Base-by-base conservation (phyloP, 106 monocot species). In the Allium sativum region DNA sequence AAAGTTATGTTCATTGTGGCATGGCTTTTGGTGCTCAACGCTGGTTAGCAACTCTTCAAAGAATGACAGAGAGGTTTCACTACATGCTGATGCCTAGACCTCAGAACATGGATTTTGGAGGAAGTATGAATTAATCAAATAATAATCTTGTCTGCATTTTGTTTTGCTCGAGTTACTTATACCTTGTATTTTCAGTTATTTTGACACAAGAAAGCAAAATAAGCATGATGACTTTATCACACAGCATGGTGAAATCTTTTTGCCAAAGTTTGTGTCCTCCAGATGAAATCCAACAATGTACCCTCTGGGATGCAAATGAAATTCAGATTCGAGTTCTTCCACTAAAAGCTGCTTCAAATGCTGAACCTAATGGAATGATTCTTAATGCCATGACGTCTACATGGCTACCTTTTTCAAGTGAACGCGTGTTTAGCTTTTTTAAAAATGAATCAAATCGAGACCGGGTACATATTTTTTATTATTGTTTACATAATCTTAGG, bases 321-420 rank as follows among this genome's bases (percentile, higher is more conserved):
- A 68, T 76, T 18, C 78, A 75, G 0, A 74, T 93, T 31, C 69
- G 78, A n/a, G 64, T 85, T 44, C 77, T 76, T 9, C 70, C 74
- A 12, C 75, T 78, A 53, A 77, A 58, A 50, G 76, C 63, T 60
- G 22, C 65, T 5, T 67, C 73, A 46, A 72, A 79, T 0, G 76
- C 73, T 5, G 79, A 71, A 45, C 80, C 79, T 48, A 69, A 40
- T 40, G 91, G 96, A 4, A 72, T 88, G 18, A 80, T 92, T 41
- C 88, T 98, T 53, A 78, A 82, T 21, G 96, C 96, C 0, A 82
- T 87, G 3, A 87, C 87, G 20, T 89, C 96, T 17, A 59, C 88
- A 45, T 85, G 91, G 84, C 70, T 98, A 6, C 96, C 96, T 0
- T 61, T 88, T 8, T 66, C 87, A 7, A 66, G 75, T 16, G 48